phyloP scores from a whole-genome alignment of 2,329 filamentous ascomycete species.

The Fusarium odoratissimum region DNA sequence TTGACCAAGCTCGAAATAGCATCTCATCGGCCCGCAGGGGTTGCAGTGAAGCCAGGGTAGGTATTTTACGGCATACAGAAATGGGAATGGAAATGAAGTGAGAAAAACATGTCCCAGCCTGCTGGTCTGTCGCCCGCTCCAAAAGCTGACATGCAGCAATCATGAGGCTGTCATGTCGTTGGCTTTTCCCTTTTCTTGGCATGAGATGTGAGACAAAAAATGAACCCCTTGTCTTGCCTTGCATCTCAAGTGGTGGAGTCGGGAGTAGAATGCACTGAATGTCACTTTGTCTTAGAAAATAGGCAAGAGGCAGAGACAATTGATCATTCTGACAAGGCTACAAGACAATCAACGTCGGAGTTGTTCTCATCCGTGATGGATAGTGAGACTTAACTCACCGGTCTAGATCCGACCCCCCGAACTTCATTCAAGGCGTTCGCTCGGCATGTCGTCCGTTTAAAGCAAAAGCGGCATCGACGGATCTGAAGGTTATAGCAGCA shows the following conservation, averaged over 20 bases:
- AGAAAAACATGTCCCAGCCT: background rate
- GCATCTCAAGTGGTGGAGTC: background rate
- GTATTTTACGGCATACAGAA: background rate
- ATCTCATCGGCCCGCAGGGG: conserved; percentile 3
- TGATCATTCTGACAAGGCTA: background rate
- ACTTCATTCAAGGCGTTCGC: background rate
- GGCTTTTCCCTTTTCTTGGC: conserved; percentile 3
- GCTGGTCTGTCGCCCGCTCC: background rate
- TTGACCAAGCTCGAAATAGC: conserved; percentile 21
- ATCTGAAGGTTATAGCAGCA: background rate
- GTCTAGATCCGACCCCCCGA: conserved; percentile 29
- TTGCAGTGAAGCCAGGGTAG: conserved; percentile 6
- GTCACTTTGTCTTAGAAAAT: conserved; percentile 9
- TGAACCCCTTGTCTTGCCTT: background rate
- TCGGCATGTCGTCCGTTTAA: conserved; percentile 16
- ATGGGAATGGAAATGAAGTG: background rate
- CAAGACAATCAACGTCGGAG: conserved; percentile 14
- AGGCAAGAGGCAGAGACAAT: background rate
- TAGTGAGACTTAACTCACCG: conserved; percentile 13
- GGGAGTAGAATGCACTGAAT: background rate
- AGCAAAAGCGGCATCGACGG: background rate
- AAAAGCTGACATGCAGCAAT: conserved; percentile 14
- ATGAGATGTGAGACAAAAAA: background rate
- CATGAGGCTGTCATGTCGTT: conserved; percentile 7
- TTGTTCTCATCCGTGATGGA: background rate